Base-by-base conservation (phyloP, 768 basidiomycete genomes). In the Mycena vulgaris region DNA sequence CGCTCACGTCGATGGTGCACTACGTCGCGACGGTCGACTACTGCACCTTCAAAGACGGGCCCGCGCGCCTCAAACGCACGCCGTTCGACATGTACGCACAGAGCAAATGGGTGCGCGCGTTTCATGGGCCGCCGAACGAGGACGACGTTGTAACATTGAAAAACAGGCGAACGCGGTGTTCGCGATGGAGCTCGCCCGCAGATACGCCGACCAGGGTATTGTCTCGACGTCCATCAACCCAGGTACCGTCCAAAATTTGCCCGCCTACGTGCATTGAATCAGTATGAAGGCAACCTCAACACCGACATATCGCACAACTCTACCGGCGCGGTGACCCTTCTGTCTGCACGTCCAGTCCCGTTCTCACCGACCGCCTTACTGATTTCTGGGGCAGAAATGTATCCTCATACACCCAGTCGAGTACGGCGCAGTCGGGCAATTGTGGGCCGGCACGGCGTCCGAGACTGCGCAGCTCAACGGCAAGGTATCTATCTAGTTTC, bases 151-250 rank as follows among this genome's bases (percentile, higher is more conserved):
- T 48, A 63, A 62, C 37, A 27, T 28, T 28, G 40, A 59, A 8
- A 33, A 61, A 48, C 31, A 88, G 86, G 88, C 79, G 17, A 85
- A 87, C 57, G 77, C 85, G 1, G 80, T 88, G 2, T 72, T 84
- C 16, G 79, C 86, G 3, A 71, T 80, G 27, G 89, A 89, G 75
- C 75, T 89, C 27, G 85, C 83, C 23, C 75, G 86, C 47, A 80
- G 85, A 69, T 86, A 87, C 69, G 83, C 78, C 1, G 84, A 85
- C 35, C 71, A 85, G 70, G 85, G 84, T 6, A 84, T 90, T 55
- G 81, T 89, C 0, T 84, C 84, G 2, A 79, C 79, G 30, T 79
- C 84, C 21, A 72, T 88, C 28, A 81, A 89, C 69, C 88, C 89
- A 4, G 87, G 88, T 64, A 45, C 39, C 8, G 10, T 40, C 39